Conservation (phyloP, 441 rosid species). For the Syzygium syzygioides region DNA sequence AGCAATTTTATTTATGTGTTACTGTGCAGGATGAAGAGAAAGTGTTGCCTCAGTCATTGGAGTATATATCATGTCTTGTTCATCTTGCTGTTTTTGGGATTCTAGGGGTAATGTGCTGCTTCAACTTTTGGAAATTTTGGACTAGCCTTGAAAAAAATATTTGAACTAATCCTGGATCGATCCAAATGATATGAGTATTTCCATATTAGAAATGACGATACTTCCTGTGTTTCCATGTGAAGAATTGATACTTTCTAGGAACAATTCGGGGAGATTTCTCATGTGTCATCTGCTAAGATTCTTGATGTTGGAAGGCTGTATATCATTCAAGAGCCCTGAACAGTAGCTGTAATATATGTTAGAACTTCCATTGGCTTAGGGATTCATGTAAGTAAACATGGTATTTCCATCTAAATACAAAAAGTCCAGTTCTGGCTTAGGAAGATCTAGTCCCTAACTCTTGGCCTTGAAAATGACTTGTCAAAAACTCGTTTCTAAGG, state of each 20-base stretch:
- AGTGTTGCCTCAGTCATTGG: constrained; percentile 41
- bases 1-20: background rate
- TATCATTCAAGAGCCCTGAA: background rate
- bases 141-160: background rate
- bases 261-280: background rate
- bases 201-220: background rate
- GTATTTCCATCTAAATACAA: background rate
- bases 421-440: background rate
- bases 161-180: background rate
- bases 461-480: background rate
- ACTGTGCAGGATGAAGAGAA: constrained; percentile 31
- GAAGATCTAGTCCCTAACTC: background rate
- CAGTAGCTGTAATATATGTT: background rate
- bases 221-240: background rate
- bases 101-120: constrained; percentile 57
- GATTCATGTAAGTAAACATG: background rate
- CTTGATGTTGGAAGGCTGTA: background rate
- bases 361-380: background rate
- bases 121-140: background rate
- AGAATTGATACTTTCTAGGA: background rate
- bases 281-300: background rate
- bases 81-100: constrained; percentile 84
- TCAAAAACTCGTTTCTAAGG: background rate
- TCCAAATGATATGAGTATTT: background rate
- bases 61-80: constrained; percentile 49